Percentiles rank a stretch among this genome's conserved stretches.
Conservation (phyloP, 345 rosid species). For the Lepidium africanum region DNA sequence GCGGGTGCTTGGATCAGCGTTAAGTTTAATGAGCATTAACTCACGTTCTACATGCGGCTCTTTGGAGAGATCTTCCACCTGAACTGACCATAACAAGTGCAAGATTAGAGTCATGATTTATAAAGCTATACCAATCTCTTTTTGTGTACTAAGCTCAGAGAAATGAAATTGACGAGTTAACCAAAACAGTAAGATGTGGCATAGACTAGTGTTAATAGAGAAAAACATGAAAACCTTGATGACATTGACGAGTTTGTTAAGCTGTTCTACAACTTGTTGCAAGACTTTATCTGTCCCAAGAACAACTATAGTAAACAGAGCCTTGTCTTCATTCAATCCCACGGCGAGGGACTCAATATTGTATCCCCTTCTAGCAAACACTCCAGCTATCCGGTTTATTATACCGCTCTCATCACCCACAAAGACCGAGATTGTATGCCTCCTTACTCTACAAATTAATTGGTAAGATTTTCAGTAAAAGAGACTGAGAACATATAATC, state of each 20-base stretch:
- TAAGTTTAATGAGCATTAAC: slow-evolving; percentile 76
- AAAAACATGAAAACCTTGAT: slow-evolving; percentile 46
- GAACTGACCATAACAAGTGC: slow-evolving; percentile 9
- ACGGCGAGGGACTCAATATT: slow-evolving; percentile 97
- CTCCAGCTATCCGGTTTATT: slow-evolving; percentile 92
- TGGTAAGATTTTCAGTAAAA: not conserved
- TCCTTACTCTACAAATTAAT: slow-evolving; percentile 44
- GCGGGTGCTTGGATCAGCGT: slow-evolving; percentile 46
- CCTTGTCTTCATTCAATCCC: slow-evolving; percentile 84
- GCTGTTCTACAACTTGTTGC: slow-evolving; percentile 90
- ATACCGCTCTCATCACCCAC: slow-evolving; percentile 99
- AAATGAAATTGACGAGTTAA: not conserved
- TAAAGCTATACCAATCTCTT: not conserved
- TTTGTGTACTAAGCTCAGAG: not conserved
- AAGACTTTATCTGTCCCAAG: slow-evolving; percentile 74
- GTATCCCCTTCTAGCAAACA: slow-evolving; percentile 90
- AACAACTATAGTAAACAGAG: slow-evolving; percentile 86
- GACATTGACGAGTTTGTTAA: slow-evolving; percentile 93
- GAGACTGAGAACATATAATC: not conserved
- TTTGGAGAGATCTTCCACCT: slow-evolving; percentile 87
- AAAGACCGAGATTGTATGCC: slow-evolving; percentile 84
- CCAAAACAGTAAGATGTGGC: not conserved
- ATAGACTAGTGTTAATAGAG: not conserved
- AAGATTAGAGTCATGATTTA: not conserved
- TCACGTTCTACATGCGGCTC: slow-evolving; percentile 96